Percentiles rank a stretch among this genome's conserved stretches.
Evolutionary conservation across 73 alveolate genomes (phyloP).

Genomic region (Paramecium sonneborni): DNA sequence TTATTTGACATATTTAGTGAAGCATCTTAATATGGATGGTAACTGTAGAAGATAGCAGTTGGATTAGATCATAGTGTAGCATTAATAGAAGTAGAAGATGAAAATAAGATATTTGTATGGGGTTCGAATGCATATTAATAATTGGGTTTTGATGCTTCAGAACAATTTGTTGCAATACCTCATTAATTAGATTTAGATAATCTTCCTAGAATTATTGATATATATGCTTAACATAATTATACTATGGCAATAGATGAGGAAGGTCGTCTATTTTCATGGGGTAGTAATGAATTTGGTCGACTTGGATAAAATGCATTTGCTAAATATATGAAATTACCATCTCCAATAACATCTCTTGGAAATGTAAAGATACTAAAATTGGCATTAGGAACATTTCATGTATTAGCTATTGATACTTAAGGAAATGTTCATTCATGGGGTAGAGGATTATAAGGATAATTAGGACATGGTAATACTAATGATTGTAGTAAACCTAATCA

Average conservation of each 20-base stretch:
- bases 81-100: constrained; percentile 33
- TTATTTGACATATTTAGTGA: constrained; percentile 19
- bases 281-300: constrained; percentile 32
- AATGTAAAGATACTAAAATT: background rate
- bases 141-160: constrained; percentile 53
- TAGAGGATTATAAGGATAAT: constrained; percentile 39
- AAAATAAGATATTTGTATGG: background rate
- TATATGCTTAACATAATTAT: constrained; percentile 37
- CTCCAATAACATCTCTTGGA: background rate
- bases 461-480: background rate
- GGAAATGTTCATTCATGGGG: constrained; percentile 48
- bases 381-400: constrained; percentile 37
- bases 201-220: background rate
- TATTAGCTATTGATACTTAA: background rate
- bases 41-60: constrained; percentile 4
- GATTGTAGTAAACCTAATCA: background rate
- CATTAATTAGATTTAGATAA: constrained; percentile 11
- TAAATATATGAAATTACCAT: background rate
- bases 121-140: background rate
- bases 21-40: constrained; percentile 42
- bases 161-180: constrained; percentile 28
- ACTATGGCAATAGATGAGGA: constrained; percentile 8
- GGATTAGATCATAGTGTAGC: constrained; percentile 52
- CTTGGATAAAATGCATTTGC: constrained; percentile 1
- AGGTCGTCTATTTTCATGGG: constrained; percentile 42